These are phyloP conservation scores for Immersiporthe knoxdaviesiana DNA, from an alignment of 2,329 filamentous ascomycete genomes.

Conservation along the genomic window DNA sequence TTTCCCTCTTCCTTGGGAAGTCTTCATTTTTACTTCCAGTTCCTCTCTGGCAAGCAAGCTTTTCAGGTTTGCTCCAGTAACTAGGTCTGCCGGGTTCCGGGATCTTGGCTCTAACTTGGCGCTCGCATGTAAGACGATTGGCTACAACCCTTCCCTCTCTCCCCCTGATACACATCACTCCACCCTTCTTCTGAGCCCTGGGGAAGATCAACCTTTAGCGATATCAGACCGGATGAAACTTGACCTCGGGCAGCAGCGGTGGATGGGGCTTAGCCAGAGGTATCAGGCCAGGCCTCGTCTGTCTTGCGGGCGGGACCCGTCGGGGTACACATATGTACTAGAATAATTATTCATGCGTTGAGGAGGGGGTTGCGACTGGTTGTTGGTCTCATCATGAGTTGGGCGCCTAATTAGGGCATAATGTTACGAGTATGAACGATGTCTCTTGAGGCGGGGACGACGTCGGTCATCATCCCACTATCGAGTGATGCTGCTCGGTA, in stretches of 20 bases:
- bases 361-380: neutral
- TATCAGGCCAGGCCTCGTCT: neutral
- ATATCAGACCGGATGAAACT: neutral
- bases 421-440: neutral
- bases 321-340: too few relatives aligned
- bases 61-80: neutral
- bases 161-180: neutral
- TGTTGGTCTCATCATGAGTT: neutral
- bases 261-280: neutral
- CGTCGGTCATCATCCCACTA: neutral
- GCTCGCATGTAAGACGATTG: constrained; percentile 7
- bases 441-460: neutral
- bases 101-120: constrained; percentile 1
- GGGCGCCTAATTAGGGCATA: too few relatives aligned
- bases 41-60: neutral
- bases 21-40: neutral
- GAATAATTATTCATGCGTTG: too few relatives aligned
- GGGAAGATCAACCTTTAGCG: neutral
- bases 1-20: constrained; percentile 23
- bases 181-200: neutral
- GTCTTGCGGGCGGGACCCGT: neutral
- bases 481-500: neutral
- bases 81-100: neutral
- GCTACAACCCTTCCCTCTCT: neutral
- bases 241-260: neutral